Evolutionary conservation across 1,284 basidiomycete genomes (phyloP).

Genomic region (Cryptococcus floricola): DNA sequence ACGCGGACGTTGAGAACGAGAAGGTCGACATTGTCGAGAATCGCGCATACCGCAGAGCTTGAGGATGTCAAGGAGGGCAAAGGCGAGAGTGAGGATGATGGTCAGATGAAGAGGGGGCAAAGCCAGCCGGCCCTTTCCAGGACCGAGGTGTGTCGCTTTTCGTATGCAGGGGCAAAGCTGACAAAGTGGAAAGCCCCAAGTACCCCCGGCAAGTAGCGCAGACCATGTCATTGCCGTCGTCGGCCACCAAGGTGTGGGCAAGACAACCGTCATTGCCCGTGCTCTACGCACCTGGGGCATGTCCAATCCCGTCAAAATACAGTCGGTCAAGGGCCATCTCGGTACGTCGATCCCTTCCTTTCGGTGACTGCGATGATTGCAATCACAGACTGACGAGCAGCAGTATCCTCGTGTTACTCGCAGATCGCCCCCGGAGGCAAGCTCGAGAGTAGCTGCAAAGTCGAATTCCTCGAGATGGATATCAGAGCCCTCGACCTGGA

Average conservation of each 20-base stretch:
- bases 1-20: slow-evolving; percentile 8
- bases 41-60: background rate
- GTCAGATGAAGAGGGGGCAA: background rate
- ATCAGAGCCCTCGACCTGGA: slow-evolving; percentile 23
- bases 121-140: background rate
- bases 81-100: background rate
- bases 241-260: slow-evolving; percentile 41
- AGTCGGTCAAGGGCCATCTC: slow-evolving; percentile 15
- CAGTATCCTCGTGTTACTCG: slow-evolving; percentile 37
- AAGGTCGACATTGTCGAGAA: slow-evolving; percentile 22
- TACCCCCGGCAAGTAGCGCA: slow-evolving; percentile 1
- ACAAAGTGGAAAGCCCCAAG: background rate
- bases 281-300: slow-evolving; percentile 43
- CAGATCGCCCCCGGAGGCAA: slow-evolving; percentile 38
- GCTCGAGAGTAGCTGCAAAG: slow-evolving; percentile 26
- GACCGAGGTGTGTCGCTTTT: background rate
- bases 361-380: background rate
- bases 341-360: slow-evolving; percentile 13
- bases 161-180: too few relatives aligned
- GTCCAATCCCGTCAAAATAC: slow-evolving; percentile 19
- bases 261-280: slow-evolving; percentile 40
- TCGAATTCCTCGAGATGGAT: slow-evolving; percentile 45
- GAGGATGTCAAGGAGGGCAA: background rate
- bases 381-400: background rate
- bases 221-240: slow-evolving; percentile 44